Evolutionary conservation across 164 flowering plant species (phyloP), one percentile per base, ranked within the genome.

Genomic region (Vitis riparia): DNA sequence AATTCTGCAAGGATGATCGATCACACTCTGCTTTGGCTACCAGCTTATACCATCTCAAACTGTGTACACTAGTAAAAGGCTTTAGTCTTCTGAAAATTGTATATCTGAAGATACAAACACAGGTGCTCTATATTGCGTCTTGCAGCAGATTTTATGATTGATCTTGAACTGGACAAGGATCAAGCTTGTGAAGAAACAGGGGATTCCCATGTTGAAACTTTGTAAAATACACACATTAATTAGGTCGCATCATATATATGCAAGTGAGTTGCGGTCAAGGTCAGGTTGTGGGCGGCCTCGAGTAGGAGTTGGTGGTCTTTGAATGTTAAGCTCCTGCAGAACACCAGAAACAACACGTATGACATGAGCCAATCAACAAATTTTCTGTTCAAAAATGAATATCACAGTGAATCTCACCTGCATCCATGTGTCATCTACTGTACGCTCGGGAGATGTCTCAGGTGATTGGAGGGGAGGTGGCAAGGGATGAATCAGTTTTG

Each of bases 381-480:
- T 11, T 16, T 12, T 14, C 6, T 16, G 15, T 2, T 12, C 3
- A 11, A 44, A 32, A 15, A 29, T 9, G 51, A 8, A 12, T 10
- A 48, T 9, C 0, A 14, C 12, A 47, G 55, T 3, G 51, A 44
- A 58, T 53, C 52, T 65, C 57, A 89, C 98, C 97, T 93, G 97
- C 99, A 93, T 96, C 98, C 98, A 93, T 37, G 91, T 82, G 68
- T 87, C 97, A 23, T 93, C 98, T 0, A 66, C 29, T 1, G 68
- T 75, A 57, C 87, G 97, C 55, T 93, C 98, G 2, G 99, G 98
- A 59, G 98, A 96, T 61, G 88, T 83, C 77, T 96, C 99, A 0
- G 99, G 98, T 17, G 98, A 96, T 66, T 80, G 90, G 67, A 93
- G 78, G n/a, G 99, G 97, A 65, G 99, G 99, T 14, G 99, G 99